Conservation (phyloP, 2,329 filamentous ascomycete genomes). For the Pyricularia grisea region DNA sequence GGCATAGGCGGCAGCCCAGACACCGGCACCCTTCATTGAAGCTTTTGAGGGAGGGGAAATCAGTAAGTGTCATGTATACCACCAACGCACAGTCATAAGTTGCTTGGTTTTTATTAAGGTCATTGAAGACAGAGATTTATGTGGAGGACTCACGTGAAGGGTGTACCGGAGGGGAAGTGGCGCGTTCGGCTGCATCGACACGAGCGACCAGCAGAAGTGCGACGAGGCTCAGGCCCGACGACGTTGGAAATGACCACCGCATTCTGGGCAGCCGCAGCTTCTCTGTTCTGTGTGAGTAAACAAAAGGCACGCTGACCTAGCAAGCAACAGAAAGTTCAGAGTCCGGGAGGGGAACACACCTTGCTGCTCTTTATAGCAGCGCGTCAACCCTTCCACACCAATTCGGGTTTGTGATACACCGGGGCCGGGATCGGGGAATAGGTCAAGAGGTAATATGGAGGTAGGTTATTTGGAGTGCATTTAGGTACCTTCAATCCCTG, state of each 20-base stretch:
- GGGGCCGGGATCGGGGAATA: neutral
- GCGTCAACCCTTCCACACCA: neutral
- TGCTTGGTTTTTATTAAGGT: neutral
- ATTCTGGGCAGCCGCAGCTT: neutral
- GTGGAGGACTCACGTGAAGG: neutral
- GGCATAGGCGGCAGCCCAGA: constrained; percentile 58
- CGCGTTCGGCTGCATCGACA: neutral
- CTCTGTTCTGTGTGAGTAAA: neutral
- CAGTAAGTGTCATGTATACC: neutral
- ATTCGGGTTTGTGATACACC: neutral
- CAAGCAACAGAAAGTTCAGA: neutral
- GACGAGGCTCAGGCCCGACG: neutral
- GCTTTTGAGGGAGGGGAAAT: neutral
- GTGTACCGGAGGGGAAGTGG: neutral
- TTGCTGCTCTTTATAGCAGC: neutral
- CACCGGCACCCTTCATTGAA: neutral
- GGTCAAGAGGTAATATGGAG: neutral
- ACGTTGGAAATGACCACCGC: neutral
- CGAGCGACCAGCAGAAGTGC: neutral
- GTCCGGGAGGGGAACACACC: neutral
- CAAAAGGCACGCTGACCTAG: neutral
- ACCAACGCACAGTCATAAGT: neutral
- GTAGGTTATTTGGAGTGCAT: neutral
- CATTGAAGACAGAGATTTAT: neutral
- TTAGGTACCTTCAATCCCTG: neutral